Base-by-base conservation (phyloP, 495 filamentous ascomycete genomes). In the Haplographium delicatum region DNA sequence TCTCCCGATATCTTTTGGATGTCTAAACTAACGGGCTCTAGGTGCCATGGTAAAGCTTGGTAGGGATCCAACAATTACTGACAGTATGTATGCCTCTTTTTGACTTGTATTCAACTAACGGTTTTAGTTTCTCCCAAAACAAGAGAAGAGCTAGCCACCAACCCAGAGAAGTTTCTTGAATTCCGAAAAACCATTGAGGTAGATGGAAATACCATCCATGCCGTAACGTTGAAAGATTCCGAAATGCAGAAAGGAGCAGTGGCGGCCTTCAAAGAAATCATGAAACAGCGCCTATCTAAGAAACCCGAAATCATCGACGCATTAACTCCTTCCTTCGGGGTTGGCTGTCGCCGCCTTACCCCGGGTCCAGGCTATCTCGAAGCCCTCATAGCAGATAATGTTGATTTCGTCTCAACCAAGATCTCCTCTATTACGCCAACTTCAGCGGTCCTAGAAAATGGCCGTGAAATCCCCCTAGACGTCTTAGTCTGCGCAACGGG, bases 361-460 rank as follows among this genome's bases (percentile, higher is more conserved):
- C 84, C 84, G 0, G 85, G 84, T 0, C 81, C 81, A 5, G 83
- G 82, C 0, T 89, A 88, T 60, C 75, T 89, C 15, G 84, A 88
- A 54, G 77, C 84, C 11, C 64, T 89, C 38, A 66, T 73, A 1
- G 71, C 83, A 60, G 69, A 75, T 16, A 86, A 89, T 50, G 81
- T 83, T 23, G 67, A 71, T 43, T 80, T 81, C 51, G 77, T 85
- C 58, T 68, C 67, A 38, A 72, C 69, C 0, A 69, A 62, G 18
- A 88, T 88, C 61, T 56, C 71, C 38, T 63, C 65, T 6, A 80
- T 86, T 59, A 84, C 75, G 0, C 68, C 68, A 24, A 79, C 65
- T 1, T 79, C 78, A 4, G 76, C 84, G 50, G 62, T 75, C 26
- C 79, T 79, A 0, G 62, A 61, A 13, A 78, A 80, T 53, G 80